These are phyloP conservation scores for Solanum pennellii DNA, from an alignment of 257 asterid genomes.

Conservation along the genomic window DNA sequence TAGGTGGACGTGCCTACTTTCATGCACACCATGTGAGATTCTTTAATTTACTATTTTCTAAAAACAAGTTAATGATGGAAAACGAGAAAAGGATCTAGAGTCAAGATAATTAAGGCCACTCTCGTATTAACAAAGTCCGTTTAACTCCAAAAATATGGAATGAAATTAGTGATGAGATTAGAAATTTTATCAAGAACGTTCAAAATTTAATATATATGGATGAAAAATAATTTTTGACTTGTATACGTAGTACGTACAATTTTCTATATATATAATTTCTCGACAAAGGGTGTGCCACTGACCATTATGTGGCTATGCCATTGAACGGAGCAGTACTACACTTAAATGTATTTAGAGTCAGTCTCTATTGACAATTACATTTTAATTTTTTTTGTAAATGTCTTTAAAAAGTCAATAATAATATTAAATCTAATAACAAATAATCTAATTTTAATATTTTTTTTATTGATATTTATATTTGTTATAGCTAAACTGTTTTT, in stretches of 20 bases:
- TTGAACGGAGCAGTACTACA: background rate
- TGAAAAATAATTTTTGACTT: background rate
- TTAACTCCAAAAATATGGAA: background rate
- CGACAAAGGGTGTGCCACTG: background rate
- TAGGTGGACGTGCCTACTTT: constrained; percentile 43
- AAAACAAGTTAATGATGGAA: background rate
- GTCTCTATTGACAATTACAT: no score
- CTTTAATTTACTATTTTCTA: constrained; percentile 1
- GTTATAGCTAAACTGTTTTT: no score
- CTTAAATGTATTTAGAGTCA: background rate
- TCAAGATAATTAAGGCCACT: background rate
- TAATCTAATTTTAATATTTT: no score
- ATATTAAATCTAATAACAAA: no score
- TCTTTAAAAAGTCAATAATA: no score
- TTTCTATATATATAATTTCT: no score
- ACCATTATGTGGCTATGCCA: background rate
- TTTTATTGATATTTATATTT: no score
- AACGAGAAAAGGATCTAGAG: background rate
- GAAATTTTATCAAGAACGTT: no score
- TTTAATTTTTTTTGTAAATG: no score
- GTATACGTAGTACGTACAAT: background rate
- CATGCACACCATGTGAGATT: constrained; percentile 62
- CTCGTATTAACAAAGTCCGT: background rate
- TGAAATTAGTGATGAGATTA: fast-evolving
- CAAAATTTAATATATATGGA: no score